Evolutionary conservation across 2,329 filamentous ascomycete genomes (phyloP), one percentile per base, ranked within the genome.

Genomic region (Paecilomyces formosus): DNA sequence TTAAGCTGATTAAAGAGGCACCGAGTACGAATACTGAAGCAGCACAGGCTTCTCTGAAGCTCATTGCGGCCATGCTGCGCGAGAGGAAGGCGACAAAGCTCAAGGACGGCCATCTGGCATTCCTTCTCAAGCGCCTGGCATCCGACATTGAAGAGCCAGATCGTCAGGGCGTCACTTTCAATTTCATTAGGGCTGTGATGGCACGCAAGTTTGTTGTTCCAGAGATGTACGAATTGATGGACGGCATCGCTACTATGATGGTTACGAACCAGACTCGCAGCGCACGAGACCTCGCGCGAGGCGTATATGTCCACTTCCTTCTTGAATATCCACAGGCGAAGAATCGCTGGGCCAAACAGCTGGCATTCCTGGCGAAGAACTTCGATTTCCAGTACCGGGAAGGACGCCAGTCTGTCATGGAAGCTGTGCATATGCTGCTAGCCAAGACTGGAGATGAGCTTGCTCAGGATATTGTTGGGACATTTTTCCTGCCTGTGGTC

Each of bases 281-380:
- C 63, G 93, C 93, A 2, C 85, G 94, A 56, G 91, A 97, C 71
- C 80, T 96, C 39, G 92, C 93, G 13, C 84, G 94, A 58, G 91
- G 91, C 21, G 88, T 91, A 13, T 99, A 95, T 74, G 88, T 96
- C 73, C 91, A 97, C 65, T 99, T 99, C 76, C 79, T 99, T 58
- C 85, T 92, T 64, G 92, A 97, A 57, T 99, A 97, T 69, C 93
- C 94, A 0, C 94, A 97, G 72, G 91, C 89, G 67, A 92, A 92
- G 74, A 89, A 86, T 62, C 84, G 94, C 13, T 95, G 94, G 87
- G 83, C 85, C 45, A 96, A 96, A 71, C 93, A 97, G 70, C 82
- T 97, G 55, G 85, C 83, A 58, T 99, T 97, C 70, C 81, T 99
- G 54, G 84, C 95, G 55, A 89, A 90, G 66, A 99, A 99, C 68